phyloP scores from a whole-genome alignment of 768 basidiomycete genomes.

The Amanita inopinata region DNA sequence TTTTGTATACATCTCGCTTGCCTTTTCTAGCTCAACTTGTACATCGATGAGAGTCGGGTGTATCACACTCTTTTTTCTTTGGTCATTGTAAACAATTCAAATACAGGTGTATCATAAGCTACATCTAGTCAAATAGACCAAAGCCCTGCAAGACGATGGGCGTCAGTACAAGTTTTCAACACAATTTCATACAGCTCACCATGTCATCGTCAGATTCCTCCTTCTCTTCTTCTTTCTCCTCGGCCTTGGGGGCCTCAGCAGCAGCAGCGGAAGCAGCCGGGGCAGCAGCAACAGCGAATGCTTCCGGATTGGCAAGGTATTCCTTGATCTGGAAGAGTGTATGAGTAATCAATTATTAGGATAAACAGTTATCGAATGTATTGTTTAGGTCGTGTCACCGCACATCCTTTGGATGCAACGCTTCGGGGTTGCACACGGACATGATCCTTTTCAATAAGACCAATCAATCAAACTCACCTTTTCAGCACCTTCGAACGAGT shows the following conservation, averaged over 20 bases:
- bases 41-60: no score
- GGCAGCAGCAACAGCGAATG: constrained; percentile 78
- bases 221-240: constrained; percentile 77
- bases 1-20: no score
- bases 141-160: constrained; percentile 67
- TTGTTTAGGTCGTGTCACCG: constrained; percentile 19
- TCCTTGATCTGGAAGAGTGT: constrained; percentile 97
- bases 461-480: constrained; percentile 49
- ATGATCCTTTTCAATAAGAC: constrained; percentile 24
- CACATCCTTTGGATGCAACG: constrained; percentile 35
- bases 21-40: no score
- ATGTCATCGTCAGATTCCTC: constrained; percentile 86
- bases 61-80: no score
- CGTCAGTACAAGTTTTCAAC: constrained; percentile 11
- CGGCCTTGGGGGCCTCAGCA: constrained; percentile 47
- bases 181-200: constrained; percentile 35
- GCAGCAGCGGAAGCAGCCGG: constrained; percentile 46
- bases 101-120: no score
- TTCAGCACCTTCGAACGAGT: constrained; percentile 88
- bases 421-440: no score
- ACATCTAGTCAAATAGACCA: constrained; percentile 77
- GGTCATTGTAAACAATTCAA: constrained; percentile 8
- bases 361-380: no score
- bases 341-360: no score
- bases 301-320: constrained; percentile 95